These are phyloP conservation scores for Aspergillus carbonarius DNA, from an alignment of 2,329 filamentous ascomycete genomes.

Conservation along the genomic window DNA sequence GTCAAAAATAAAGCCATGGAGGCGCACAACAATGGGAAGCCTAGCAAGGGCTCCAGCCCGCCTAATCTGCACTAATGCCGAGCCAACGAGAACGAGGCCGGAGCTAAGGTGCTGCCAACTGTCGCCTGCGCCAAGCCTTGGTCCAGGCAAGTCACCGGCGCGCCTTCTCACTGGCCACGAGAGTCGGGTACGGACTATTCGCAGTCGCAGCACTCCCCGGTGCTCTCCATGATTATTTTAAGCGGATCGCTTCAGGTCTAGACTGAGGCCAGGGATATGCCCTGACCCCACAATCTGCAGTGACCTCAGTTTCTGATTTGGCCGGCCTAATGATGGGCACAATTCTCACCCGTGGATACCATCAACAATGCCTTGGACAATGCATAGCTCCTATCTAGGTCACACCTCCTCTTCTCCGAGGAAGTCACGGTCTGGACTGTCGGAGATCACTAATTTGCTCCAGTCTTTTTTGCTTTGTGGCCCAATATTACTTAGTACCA, in stretches of 20 bases:
- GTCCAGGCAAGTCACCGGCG: conserved; percentile 2
- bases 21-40: not conserved
- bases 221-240: not conserved
- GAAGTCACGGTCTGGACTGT: not conserved
- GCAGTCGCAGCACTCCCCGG: not conserved
- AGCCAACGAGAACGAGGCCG: conserved; percentile 7
- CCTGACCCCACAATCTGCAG: not conserved
- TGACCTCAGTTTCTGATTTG: not conserved
- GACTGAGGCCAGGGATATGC: not conserved
- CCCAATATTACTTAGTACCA: not conserved
- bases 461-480: not conserved
- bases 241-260: not conserved
- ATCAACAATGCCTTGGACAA: not conserved
- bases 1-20: conserved; percentile 3
- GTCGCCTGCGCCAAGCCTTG: conserved; percentile 6
- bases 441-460: not conserved
- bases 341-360: not conserved
- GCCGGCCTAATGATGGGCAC: not conserved
- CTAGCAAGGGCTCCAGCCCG: not conserved
- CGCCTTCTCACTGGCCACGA: not conserved
- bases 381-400: not conserved
- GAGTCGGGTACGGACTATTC: not conserved
- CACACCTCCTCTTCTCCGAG: not conserved
- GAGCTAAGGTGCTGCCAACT: conserved; percentile 7
- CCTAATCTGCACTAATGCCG: conserved; percentile 7